Percentiles rank a stretch among this genome's conserved stretches.
Conservation (phyloP, 23 red algal genomes). For the Agarophyton chilense region DNA sequence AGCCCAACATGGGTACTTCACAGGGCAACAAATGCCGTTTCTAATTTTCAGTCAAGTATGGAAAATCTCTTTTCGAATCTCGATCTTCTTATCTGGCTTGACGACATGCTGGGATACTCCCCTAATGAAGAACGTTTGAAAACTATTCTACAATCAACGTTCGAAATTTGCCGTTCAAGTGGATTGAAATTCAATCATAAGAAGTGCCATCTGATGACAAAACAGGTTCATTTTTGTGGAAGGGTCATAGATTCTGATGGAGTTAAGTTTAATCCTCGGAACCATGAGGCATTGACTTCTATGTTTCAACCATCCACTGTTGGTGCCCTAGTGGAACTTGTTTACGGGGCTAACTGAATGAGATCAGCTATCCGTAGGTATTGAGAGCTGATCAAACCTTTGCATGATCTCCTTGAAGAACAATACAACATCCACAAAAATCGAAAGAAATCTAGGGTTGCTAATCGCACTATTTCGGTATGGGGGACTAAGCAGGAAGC, state of each 20-base stretch:
- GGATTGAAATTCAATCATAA: constrained; percentile 36
- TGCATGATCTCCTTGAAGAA: constrained; percentile 3
- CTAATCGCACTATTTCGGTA: no score
- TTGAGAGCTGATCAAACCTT: neutral
- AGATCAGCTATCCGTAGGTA: neutral
- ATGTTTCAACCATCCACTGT: neutral
- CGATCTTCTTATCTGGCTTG: constrained; percentile 19
- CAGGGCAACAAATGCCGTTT: neutral
- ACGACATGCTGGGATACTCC: neutral
- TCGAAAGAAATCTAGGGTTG: no score
- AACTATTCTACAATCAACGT: neutral
- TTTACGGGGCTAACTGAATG: constrained; percentile 45
- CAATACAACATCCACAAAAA: no score
- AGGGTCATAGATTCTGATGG: constrained; percentile 23
- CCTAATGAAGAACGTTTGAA: neutral
- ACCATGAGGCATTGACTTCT: neutral
- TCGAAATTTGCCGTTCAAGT: constrained; percentile 13
- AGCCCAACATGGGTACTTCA: constrained; percentile 13
- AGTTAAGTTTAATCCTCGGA: constrained; percentile 32
- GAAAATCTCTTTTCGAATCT: constrained; percentile 10
- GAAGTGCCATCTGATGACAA: constrained; percentile 14
- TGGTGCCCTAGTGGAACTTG: constrained; percentile 12
- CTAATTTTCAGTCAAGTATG: constrained; percentile 29
- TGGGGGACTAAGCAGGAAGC: no score
- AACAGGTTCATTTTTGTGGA: constrained; percentile 38